These are phyloP conservation scores for Stenocarpella maydis DNA, from an alignment of 2,329 filamentous ascomycete genomes.

Conservation along the genomic window DNA sequence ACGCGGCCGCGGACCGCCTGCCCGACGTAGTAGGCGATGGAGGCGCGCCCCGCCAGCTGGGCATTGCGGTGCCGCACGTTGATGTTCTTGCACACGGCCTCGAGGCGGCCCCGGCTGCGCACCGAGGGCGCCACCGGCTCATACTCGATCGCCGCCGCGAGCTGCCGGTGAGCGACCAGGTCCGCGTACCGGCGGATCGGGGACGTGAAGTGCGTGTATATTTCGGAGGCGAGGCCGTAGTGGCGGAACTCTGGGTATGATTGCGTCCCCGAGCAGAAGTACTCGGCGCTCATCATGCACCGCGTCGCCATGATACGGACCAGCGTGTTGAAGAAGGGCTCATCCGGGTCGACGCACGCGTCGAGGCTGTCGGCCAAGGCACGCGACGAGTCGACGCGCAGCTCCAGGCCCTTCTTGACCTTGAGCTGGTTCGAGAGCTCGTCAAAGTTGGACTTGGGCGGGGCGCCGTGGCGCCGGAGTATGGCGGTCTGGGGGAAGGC, in stretches of 20 bases:
- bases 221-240: conserved; percentile 94
- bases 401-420: conserved; percentile 81
- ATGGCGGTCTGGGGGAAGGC: conserved; percentile 96
- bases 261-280: conserved; percentile 95
- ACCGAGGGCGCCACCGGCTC: conserved; percentile 83
- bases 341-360: conserved; percentile 76
- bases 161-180: conserved; percentile 89
- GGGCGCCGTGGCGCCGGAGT: conserved; percentile 88
- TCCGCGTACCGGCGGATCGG: conserved; percentile 98
- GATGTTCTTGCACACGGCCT: conserved; percentile 97
- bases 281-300: conserved; percentile 99
- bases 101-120: conserved; percentile 83
- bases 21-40: conserved; percentile 97
- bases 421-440: conserved; percentile 91
- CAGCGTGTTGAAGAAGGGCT: conserved; percentile 98
- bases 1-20: conserved; percentile 85
- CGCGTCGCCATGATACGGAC: conserved; percentile 97
- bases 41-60: conserved; percentile 91
- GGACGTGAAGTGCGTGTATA: conserved; percentile 98
- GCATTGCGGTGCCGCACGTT: conserved; percentile 97
- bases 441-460: conserved; percentile 96
- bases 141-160: conserved; percentile 95
- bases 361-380: conserved; percentile 95
- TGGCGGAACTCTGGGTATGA: conserved; percentile 94
- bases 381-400: conserved; percentile 86